Percentiles rank a stretch among this genome's conserved stretches.
Conservation (phyloP, 371 early-diverging fungal species). For the Chytridiales sp. region DNA sequence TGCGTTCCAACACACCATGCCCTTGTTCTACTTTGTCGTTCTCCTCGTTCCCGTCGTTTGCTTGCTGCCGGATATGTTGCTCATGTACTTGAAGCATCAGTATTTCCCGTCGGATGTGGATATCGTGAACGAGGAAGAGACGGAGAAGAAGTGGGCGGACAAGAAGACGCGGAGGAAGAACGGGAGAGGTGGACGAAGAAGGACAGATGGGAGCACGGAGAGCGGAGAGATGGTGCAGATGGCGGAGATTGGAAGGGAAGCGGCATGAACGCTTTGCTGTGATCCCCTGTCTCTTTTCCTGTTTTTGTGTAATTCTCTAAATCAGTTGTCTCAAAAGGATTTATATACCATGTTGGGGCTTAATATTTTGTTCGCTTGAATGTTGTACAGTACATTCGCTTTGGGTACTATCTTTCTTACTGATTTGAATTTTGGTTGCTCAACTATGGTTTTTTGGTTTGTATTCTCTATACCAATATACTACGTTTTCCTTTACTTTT, state of each 20-base stretch:
- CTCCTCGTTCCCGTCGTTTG: conserved; percentile 28
- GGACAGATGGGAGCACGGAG: background rate
- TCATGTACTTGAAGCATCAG: conserved; percentile 25
- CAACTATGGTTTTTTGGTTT: no score
- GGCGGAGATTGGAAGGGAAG: conserved; percentile 15
- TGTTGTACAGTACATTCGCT: no score
- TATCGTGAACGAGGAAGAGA: conserved; percentile 29
- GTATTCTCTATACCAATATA: no score
- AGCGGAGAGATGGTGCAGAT: conserved; percentile 18
- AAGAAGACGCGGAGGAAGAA: conserved; percentile 1
- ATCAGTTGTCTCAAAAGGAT: background rate
- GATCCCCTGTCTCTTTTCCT: background rate
- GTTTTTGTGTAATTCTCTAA: background rate
- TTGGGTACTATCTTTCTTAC: no score
- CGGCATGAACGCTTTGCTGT: no score
- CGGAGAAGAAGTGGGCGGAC: background rate
- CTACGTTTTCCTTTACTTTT: no score
- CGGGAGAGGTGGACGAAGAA: conserved; percentile 5
- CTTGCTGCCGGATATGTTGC: conserved; percentile 30
- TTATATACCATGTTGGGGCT: no score
- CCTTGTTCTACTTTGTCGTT: conserved; percentile 34
- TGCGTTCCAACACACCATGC: conserved; percentile 30
- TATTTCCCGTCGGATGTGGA: conserved; percentile 28
- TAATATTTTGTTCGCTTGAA: no score
- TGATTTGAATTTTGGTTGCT: no score